These are phyloP conservation scores for Populus euphratica DNA, from an alignment of 345 rosid genomes.

Conservation along the genomic window DNA sequence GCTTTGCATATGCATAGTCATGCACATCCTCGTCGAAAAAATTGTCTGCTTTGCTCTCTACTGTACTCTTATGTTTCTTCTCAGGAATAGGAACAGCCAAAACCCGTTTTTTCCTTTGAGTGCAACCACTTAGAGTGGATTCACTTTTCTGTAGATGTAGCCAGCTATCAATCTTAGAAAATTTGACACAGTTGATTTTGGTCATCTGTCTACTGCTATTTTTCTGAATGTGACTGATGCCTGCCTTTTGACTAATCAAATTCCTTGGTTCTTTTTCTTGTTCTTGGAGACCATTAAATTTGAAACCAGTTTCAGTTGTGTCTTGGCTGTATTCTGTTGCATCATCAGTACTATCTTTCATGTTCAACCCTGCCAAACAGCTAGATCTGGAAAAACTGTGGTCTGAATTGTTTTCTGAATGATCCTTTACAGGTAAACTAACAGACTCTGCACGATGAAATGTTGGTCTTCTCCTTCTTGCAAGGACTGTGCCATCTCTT, in stretches of 20 bases:
- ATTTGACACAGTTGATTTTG: conserved; percentile 20
- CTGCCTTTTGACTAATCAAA: conserved; percentile 7
- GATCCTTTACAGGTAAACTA: conserved; percentile 44
- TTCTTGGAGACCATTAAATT: conserved; percentile 29
- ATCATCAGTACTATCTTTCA: conserved; percentile 34
- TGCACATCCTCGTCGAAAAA: background rate
- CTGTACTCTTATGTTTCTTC: conserved; percentile 19
- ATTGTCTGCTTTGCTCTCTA: conserved; percentile 16
- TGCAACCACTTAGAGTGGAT: conserved; percentile 17
- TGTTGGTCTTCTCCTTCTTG: conserved; percentile 38
- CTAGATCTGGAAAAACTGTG: conserved; percentile 51
- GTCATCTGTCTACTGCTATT: conserved; percentile 11
- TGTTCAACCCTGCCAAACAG: conserved; percentile 38
- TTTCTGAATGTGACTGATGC: conserved; percentile 18
- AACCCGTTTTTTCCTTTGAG: conserved; percentile 33
- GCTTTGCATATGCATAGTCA: conserved; percentile 4
- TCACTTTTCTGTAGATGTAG: conserved; percentile 35
- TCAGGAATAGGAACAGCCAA: conserved; percentile 31
- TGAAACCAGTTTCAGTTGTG: conserved; percentile 48
- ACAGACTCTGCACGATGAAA: conserved; percentile 55
- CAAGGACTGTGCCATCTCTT: conserved; percentile 13
- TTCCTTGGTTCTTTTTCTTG: conserved; percentile 18
- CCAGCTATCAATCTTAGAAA: conserved; percentile 46
- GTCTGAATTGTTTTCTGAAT: conserved; percentile 42
- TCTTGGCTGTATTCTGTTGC: conserved; percentile 62